Conservation (phyloP, 345 rosid species). For the Eucalyptus lansdowneana region DNA sequence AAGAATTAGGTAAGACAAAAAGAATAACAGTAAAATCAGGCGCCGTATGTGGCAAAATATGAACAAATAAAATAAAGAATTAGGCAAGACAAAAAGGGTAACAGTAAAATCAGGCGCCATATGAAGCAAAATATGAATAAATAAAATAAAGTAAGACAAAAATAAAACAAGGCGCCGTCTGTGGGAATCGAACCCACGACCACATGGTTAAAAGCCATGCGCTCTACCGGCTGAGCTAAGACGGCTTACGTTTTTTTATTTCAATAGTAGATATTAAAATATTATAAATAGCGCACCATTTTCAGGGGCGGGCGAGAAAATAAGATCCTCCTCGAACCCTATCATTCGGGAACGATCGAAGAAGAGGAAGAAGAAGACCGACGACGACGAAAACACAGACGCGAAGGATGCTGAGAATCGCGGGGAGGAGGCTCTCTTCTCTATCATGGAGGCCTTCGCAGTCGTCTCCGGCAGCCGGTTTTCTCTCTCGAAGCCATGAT, state of each 20-base stretch:
- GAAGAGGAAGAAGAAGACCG: not conserved
- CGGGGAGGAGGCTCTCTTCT: conserved; percentile 66
- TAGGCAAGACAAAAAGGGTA: too few species aligned
- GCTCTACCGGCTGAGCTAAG: conserved; percentile 86
- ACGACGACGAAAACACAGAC: not conserved
- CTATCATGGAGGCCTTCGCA: conserved; percentile 26
- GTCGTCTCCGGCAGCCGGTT: conserved; percentile 2
- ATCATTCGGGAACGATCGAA: not conserved
- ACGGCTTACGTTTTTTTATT: not conserved
- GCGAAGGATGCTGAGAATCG: conserved; percentile 54
- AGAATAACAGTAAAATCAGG: too few species aligned
- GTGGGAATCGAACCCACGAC: conserved; percentile 79
- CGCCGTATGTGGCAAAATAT: too few species aligned
- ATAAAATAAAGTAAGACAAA: too few species aligned
- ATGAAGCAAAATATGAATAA: not conserved
- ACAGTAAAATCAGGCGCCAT: too few species aligned
- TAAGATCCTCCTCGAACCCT: not conserved
- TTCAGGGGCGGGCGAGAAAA: not conserved
- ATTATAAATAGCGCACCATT: not conserved
- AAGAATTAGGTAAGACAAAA: too few species aligned
- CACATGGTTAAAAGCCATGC: conserved; percentile 79
- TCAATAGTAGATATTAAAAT: too few species aligned
- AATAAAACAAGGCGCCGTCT: too few species aligned
- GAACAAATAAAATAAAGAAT: too few species aligned
- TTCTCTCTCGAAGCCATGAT: conserved; percentile 14